A percentile compares a stretch with the other conserved stretches of the same genome.
phyloP scores from a whole-genome alignment of 345 rosid genomes.

The Populus simonii region DNA sequence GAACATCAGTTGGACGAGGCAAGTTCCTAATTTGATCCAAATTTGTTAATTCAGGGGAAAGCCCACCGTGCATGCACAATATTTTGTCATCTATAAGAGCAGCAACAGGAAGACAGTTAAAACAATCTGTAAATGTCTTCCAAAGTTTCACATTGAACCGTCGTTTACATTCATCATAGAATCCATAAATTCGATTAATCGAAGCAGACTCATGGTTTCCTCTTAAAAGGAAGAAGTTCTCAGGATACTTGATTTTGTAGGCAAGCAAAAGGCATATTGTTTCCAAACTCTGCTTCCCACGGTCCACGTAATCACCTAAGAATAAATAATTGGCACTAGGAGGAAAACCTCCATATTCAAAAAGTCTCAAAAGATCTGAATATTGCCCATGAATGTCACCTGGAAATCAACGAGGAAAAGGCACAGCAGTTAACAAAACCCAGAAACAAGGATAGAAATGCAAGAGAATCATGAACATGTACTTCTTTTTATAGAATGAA shows the following conservation, averaged over 20 bases:
- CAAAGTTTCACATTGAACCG: constrained; percentile 79
- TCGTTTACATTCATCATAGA: constrained; percentile 90
- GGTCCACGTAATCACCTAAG: constrained; percentile 92
- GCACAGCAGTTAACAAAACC: constrained; percentile 7
- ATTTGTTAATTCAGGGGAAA: constrained; percentile 72
- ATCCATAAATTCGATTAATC: constrained; percentile 83
- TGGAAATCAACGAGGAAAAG: constrained; percentile 27
- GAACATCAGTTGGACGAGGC: constrained; percentile 79
- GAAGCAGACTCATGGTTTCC: constrained; percentile 93
- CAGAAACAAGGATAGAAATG: not conserved
- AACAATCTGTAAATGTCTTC: constrained; percentile 81
- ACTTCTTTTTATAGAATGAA: not conserved
- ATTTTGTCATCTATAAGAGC: constrained; percentile 84
- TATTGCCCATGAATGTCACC: constrained; percentile 96
- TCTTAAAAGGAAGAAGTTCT: constrained; percentile 77
- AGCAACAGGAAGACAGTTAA: constrained; percentile 90
- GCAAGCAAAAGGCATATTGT: constrained; percentile 90
- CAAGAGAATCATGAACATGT: not conserved
- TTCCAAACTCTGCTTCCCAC: constrained; percentile 95
- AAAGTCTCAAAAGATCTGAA: constrained; percentile 79
- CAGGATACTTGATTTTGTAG: constrained; percentile 84
- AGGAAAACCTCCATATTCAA: constrained; percentile 90
- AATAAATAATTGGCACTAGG: constrained; percentile 80
- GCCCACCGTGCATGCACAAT: constrained; percentile 95
- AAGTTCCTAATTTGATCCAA: constrained; percentile 74